Conservation (phyloP, 192 early-diverging fungal species). For the Spinellus fusiger region DNA sequence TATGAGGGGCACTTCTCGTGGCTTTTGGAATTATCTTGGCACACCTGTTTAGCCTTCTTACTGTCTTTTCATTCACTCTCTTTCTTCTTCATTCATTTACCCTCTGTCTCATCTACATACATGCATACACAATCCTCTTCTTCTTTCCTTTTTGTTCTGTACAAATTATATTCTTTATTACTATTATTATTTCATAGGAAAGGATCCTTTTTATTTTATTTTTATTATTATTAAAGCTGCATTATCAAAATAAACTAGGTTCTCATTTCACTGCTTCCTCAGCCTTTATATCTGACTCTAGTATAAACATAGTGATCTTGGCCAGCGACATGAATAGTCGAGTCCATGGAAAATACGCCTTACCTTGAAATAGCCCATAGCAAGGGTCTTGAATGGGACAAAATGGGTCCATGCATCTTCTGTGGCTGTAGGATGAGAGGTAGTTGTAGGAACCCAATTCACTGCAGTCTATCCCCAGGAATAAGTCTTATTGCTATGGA, state of each 20-base stretch:
- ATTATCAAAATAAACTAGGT: neutral
- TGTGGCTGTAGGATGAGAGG: neutral
- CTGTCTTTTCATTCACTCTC: neutral
- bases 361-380: neutral
- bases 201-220: neutral
- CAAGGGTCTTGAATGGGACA: neutral
- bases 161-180: neutral
- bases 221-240: neutral
- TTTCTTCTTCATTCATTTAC: neutral
- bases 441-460: neutral
- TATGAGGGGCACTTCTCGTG: conserved; percentile 56
- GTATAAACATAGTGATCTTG: neutral
- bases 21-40: conserved; percentile 50
- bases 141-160: neutral
- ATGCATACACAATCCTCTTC: neutral
- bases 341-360: neutral
- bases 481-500: neutral
- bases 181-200: neutral
- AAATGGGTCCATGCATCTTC: neutral
- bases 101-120: neutral
- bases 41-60: neutral
- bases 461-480: neutral
- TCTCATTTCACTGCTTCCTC: neutral
- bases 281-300: neutral
- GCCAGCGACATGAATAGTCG: no score